These are phyloP conservation scores for Pyrenula massariospora DNA, from an alignment of 495 filamentous ascomycete species.

Conservation along the genomic window DNA sequence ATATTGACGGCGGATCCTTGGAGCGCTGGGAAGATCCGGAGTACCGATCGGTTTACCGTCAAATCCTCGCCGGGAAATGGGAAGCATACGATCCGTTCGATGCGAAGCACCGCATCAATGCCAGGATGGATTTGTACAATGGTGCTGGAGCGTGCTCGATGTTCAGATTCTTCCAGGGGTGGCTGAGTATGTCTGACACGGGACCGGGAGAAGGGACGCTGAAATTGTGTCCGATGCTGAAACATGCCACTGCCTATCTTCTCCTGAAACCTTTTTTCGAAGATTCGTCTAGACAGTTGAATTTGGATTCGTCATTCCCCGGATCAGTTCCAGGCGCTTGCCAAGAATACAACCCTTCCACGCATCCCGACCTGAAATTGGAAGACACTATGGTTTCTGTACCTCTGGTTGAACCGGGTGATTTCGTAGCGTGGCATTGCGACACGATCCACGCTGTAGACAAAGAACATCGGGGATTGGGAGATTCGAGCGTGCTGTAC, in stretches of 20 bases:
- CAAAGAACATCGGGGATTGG: conserved; percentile 54
- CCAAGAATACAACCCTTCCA: conserved; percentile 59
- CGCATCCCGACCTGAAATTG: conserved; percentile 72
- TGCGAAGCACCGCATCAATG: conserved; percentile 52
- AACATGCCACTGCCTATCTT: conserved; percentile 64
- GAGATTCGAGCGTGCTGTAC: conserved; percentile 73
- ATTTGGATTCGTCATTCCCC: conserved; percentile 40
- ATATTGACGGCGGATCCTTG: conserved; percentile 72
- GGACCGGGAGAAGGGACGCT: conserved; percentile 68
- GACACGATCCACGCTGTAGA: conserved; percentile 77
- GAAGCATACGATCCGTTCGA: conserved; percentile 77
- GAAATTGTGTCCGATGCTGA: conserved; percentile 69
- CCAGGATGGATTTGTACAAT: conserved; percentile 66
- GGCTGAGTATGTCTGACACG: conserved; percentile 67
- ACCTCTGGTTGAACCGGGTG: conserved; percentile 65
- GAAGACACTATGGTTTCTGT: conserved; percentile 65
- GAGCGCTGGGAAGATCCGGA: conserved; percentile 79
- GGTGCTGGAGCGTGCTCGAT: conserved; percentile 74
- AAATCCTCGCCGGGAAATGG: conserved; percentile 66
- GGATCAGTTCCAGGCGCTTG: conserved; percentile 64
- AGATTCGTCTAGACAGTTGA: conserved; percentile 32
- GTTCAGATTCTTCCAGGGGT: conserved; percentile 83
- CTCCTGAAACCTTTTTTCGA: conserved; percentile 80
- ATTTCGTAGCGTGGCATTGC: conserved; percentile 89
- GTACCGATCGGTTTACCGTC: conserved; percentile 64